These are phyloP conservation scores for Diddensiella transvaalensis DNA, from an alignment of 805 yeast genomes.

Conservation along the genomic window DNA sequence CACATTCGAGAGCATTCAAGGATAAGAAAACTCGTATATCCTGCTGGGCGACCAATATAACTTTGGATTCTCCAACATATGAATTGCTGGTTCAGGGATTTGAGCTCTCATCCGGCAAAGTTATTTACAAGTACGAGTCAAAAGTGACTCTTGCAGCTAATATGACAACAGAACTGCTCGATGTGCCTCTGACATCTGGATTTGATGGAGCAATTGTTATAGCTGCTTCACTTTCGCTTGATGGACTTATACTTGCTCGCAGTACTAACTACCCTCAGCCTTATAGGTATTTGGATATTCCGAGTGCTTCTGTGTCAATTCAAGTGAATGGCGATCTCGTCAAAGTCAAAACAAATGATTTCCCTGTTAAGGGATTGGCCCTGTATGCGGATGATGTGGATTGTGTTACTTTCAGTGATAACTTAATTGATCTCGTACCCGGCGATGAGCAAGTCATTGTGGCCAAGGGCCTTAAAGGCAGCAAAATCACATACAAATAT, in stretches of 20 bases:
- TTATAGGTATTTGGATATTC: slow-evolving; percentile 2
- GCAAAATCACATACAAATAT: too few species aligned
- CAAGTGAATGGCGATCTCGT: background rate
- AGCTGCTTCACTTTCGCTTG: background rate
- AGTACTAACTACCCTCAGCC: slow-evolving; percentile 8
- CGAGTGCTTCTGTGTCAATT: background rate
- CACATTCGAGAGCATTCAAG: background rate
- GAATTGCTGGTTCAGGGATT: background rate
- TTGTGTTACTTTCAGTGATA: slow-evolving; percentile 6
- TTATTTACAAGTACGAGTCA: background rate
- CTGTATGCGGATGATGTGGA: slow-evolving; percentile 1
- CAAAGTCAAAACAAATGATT: too few species aligned
- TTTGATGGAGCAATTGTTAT: slow-evolving; percentile 1
- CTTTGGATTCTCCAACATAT: background rate
- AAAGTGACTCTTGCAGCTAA: slow-evolving; percentile 1
- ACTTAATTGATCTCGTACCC: slow-evolving; percentile 6
- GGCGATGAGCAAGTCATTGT: background rate
- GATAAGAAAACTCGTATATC: background rate
- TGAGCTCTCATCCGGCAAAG: slow-evolving; percentile 1
- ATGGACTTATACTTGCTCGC: background rate
- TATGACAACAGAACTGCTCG: slow-evolving; percentile 1
- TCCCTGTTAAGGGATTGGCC: slow-evolving; percentile 7
- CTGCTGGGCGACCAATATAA: slow-evolving; percentile 4
- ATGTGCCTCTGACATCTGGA: background rate
- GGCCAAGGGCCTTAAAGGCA: background rate